Percentiles rank a stretch among this genome's conserved stretches.
These are phyloP conservation scores for Harringtonia aguacate DNA, from an alignment of 2,329 filamentous ascomycete genomes.

Conservation along the genomic window DNA sequence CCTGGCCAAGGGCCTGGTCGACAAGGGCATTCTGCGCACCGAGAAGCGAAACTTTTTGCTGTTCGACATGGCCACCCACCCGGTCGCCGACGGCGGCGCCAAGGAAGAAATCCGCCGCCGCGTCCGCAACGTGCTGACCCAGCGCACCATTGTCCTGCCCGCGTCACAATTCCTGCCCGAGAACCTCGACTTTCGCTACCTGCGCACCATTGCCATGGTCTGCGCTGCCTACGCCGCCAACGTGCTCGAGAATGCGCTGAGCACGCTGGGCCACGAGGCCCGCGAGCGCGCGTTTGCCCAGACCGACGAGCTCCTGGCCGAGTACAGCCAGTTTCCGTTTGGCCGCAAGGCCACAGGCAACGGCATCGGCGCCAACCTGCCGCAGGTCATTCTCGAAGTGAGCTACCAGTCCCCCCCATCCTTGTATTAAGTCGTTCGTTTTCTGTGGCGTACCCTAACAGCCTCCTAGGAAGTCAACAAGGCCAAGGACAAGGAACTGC, in stretches of 20 bases:
- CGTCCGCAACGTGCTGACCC: conserved; percentile 84
- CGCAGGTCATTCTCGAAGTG: conserved; percentile 71
- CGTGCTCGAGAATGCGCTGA: conserved; percentile 94
- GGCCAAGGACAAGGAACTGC: conserved; percentile 86
- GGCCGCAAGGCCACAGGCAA: conserved; percentile 68
- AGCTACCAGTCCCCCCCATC: conserved; percentile 10
- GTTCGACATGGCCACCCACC: conserved; percentile 99
- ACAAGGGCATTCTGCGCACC: conserved; percentile 96
- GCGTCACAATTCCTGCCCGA: conserved; percentile 84
- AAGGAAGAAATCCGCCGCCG: conserved; percentile 95
- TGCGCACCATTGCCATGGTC: conserved; percentile 89
- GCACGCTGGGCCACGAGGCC: conserved; percentile 85
- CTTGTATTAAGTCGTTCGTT: neutral
- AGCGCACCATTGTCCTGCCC: conserved; percentile 85
- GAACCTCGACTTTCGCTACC: conserved; percentile 85
- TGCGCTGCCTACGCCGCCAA: conserved; percentile 97
- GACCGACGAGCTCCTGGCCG: conserved; percentile 88
- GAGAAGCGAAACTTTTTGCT: conserved; percentile 99
- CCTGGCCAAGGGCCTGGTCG: conserved; percentile 90
- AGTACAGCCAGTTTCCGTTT: conserved; percentile 98
- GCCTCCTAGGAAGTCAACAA: conserved; percentile 59
- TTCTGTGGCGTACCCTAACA: neutral
- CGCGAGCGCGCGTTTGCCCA: conserved; percentile 91
- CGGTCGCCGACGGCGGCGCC: conserved; percentile 88
- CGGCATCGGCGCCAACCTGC: conserved; percentile 86